Percentiles rank a stretch among this genome's conserved stretches.
phyloP scores from a whole-genome alignment of 75 land plant genomes.

The Cunninghamia lanceolata region DNA sequence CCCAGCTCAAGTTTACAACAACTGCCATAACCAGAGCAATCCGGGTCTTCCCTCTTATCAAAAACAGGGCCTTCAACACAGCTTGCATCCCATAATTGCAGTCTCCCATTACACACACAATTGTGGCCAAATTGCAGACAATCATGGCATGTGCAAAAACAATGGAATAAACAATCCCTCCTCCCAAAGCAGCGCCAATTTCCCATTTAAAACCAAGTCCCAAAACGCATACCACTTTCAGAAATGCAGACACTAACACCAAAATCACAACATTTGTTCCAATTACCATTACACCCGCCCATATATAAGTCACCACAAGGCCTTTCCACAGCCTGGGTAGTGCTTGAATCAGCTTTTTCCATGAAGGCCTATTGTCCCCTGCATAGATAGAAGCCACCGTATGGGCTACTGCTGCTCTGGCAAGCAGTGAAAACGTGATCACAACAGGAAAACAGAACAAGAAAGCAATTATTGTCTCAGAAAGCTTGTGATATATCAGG shows the following conservation, averaged over 20 bases:
- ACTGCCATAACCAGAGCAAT: constrained; percentile 21
- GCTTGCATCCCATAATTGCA: constrained; percentile 10
- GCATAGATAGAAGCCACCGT: constrained; percentile 3
- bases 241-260: neutral
- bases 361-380: neutral
- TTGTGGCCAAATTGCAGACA: constrained; percentile 21
- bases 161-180: constrained; percentile 15
- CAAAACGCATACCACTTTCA: neutral
- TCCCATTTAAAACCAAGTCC: neutral
- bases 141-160: constrained; percentile 24
- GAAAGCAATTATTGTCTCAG: neutral
- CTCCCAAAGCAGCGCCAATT: neutral
- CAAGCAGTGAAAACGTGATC: neutral
- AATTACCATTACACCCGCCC: constrained; percentile 8
- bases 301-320: constrained; percentile 18
- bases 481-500: neutral
- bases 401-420: neutral
- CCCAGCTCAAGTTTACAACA: constrained; percentile 14
- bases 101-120: constrained; percentile 26
- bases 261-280: neutral
- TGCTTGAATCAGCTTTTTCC: neutral
- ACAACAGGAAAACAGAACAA: neutral
- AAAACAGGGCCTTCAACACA: constrained; percentile 10
- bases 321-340: constrained; percentile 12
- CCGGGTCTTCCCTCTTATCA: constrained; percentile 23